Conservation (phyloP, 331 rosid species). For the Prunus yedoensis region DNA sequence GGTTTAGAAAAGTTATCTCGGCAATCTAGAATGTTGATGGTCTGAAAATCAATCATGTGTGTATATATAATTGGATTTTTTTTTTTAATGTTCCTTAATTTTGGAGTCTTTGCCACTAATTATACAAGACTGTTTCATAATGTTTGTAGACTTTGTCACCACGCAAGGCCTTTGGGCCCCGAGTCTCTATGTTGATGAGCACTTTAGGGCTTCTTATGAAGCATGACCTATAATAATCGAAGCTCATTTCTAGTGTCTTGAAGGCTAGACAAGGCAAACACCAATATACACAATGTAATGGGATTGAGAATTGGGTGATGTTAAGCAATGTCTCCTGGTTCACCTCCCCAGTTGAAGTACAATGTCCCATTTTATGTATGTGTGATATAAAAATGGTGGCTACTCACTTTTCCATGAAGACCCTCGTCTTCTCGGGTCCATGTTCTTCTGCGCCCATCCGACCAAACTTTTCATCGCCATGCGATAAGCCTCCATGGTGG, state of each 20-base stretch:
- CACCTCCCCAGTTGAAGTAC: too few species aligned
- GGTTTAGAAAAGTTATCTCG: not conserved
- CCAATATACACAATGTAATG: constrained; percentile 61
- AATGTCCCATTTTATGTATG: too few species aligned
- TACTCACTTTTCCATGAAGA: constrained; percentile 72
- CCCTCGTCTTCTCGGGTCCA: constrained; percentile 72
- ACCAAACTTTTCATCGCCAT: constrained; percentile 85
- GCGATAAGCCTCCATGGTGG: constrained; percentile 74
- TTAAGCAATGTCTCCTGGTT: constrained; percentile 51
- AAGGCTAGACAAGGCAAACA: constrained; percentile 71
- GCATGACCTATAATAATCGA: constrained; percentile 23
- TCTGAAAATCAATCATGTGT: not conserved
- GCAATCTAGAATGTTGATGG: not conserved
- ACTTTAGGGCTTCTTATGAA: not conserved
- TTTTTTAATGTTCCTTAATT: not conserved
- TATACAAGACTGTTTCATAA: not conserved
- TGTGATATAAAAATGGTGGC: too few species aligned
- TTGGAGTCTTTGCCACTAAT: not conserved
- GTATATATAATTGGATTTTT: not conserved
- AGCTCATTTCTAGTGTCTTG: constrained; percentile 94
- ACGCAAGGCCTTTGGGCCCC: not conserved
- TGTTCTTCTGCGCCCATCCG: constrained; percentile 73
- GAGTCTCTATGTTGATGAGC: not conserved
- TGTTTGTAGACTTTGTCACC: not conserved
- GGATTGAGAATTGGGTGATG: constrained; percentile 65